These are phyloP conservation scores for Thielaviopsis punctulata DNA, from an alignment of 2,329 filamentous ascomycete species.

Conservation along the genomic window DNA sequence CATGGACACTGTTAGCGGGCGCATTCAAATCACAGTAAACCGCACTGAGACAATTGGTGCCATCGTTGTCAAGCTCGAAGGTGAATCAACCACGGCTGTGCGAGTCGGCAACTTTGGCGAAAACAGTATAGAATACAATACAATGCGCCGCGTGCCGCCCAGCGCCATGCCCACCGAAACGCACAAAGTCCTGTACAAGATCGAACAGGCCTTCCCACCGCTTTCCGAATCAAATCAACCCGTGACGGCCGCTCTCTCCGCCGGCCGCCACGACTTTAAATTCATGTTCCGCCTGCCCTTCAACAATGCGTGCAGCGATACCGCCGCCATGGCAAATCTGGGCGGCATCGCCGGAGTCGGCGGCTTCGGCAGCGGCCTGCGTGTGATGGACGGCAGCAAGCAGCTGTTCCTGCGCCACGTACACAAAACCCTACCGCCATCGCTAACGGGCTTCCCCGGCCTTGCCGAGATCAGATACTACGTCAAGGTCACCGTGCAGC, in stretches of 20 bases:
- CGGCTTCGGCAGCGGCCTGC: slow-evolving; percentile 34
- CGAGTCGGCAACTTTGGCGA: slow-evolving; percentile 30
- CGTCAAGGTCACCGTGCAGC: slow-evolving; percentile 82
- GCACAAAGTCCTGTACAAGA: slow-evolving; percentile 60
- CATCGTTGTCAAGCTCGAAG: slow-evolving; percentile 69
- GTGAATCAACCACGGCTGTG: slow-evolving; percentile 55
- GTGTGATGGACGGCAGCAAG: slow-evolving; percentile 45
- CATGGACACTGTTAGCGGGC: slow-evolving; percentile 53
- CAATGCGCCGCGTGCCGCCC: slow-evolving; percentile 10
- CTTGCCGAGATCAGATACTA: slow-evolving; percentile 88
- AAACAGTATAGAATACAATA: slow-evolving; percentile 15
- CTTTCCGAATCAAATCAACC: slow-evolving; percentile 25
- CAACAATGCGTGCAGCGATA: slow-evolving; percentile 53
- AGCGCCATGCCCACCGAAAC: slow-evolving; percentile 32
- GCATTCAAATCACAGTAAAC: slow-evolving; percentile 37
- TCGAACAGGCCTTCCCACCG: slow-evolving; percentile 55
- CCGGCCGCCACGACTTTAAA: slow-evolving; percentile 58
- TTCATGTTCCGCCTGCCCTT: slow-evolving; percentile 65
- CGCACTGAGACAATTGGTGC: slow-evolving; percentile 54
- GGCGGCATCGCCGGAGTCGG: slow-evolving; percentile 36
- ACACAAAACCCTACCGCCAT: slow-evolving; percentile 75
- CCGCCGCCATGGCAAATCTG: slow-evolving; percentile 33
- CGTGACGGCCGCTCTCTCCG: slow-evolving; percentile 34
- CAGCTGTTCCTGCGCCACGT: slow-evolving; percentile 53
- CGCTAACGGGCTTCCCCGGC: slow-evolving; percentile 68